Conservation (phyloP, 495 filamentous ascomycete genomes). For the Penicillium tannophilum region DNA sequence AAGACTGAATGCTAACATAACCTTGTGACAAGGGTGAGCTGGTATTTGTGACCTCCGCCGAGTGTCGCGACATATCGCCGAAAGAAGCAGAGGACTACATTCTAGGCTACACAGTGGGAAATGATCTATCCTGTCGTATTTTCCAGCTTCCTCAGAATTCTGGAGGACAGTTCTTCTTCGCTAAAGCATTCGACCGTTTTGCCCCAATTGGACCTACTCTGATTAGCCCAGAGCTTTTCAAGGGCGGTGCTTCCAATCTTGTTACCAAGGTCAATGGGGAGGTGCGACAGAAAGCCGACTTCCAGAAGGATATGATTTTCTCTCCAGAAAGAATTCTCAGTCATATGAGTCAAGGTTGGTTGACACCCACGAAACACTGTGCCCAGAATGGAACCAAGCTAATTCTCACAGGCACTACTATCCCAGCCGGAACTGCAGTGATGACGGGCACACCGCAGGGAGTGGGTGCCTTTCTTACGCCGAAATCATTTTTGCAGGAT, state of each 20-base stretch:
- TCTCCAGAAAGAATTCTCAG: conserved; percentile 69
- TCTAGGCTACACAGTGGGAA: conserved; percentile 4
- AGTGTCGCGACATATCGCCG: background rate
- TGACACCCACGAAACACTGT: too few relatives aligned
- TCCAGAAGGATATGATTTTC: conserved; percentile 71
- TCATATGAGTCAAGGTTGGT: conserved; percentile 66
- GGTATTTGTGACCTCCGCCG: background rate
- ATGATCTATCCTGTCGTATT: conserved; percentile 1
- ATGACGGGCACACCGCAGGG: conserved; percentile 73
- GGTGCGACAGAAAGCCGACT: background rate
- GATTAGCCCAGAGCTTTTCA: background rate
- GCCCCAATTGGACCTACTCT: conserved; percentile 1
- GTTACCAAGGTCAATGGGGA: background rate
- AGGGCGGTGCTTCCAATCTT: background rate
- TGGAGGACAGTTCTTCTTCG: conserved; percentile 4
- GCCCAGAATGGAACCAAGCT: too few relatives aligned
- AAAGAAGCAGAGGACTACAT: conserved; percentile 1
- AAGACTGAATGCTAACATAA: too few relatives aligned
- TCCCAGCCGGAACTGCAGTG: conserved; percentile 76
- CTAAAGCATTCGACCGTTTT: conserved; percentile 5
- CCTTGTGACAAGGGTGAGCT: background rate
- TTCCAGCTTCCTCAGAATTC: conserved; percentile 4
- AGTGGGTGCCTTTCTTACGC: conserved; percentile 55
- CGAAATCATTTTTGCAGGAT: conserved; percentile 55
- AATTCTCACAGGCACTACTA: conserved; percentile 51